These are phyloP conservation scores for Fusarium annulatum DNA, from an alignment of 2,329 filamentous ascomycete species.

Conservation along the genomic window DNA sequence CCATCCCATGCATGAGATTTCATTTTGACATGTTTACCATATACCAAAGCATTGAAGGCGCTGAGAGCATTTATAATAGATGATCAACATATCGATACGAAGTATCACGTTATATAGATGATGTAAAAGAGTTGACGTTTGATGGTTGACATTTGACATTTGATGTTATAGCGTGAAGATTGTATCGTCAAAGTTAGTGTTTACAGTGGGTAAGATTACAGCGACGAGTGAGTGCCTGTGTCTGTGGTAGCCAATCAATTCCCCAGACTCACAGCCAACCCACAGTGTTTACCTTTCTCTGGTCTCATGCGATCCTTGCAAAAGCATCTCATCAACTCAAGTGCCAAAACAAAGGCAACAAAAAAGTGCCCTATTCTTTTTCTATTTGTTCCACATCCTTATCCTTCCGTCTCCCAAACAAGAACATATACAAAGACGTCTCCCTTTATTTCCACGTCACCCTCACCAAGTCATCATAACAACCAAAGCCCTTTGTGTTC, in stretches of 20 bases:
- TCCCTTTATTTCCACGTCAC: neutral
- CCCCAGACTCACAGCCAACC: neutral
- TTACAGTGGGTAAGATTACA: neutral
- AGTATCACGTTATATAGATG: conserved; percentile 31
- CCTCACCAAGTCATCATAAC: neutral
- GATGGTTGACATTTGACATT: neutral
- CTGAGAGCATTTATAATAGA: conserved; percentile 24
- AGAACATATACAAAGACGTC: neutral
- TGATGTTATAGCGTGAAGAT: neutral
- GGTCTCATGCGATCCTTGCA: conserved; percentile 2
- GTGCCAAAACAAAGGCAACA: neutral
- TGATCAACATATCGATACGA: conserved; percentile 19
- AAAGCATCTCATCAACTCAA: conserved; percentile 6
- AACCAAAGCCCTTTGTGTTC: conserved; percentile 18
- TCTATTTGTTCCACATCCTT: neutral
- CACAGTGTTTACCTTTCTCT: conserved; percentile 26
- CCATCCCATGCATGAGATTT: conserved; percentile 19
- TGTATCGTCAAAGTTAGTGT: neutral
- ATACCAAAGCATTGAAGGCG: conserved; percentile 31
- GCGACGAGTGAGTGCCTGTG: neutral
- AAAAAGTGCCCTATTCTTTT: neutral
- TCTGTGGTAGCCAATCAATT: conserved; percentile 11
- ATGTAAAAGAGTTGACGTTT: conserved; percentile 10
- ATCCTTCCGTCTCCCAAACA: neutral
- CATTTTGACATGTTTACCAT: conserved; percentile 5